Evolutionary conservation across 176 grass and related monocot species (phyloP).

Genomic region (Otatea glauca): DNA sequence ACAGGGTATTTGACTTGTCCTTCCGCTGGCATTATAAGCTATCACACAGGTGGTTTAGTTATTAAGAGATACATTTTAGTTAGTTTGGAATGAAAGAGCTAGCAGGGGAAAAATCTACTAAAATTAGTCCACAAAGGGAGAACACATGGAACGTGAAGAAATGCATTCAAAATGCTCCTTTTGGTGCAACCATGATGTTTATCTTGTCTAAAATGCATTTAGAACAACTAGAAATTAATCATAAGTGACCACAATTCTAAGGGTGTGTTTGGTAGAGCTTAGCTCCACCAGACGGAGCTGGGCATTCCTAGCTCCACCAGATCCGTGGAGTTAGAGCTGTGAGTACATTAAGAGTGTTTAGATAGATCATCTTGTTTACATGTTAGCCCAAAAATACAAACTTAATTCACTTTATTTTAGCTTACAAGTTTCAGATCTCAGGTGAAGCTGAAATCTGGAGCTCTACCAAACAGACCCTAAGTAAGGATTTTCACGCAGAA

Average conservation of each 20-base stretch:
- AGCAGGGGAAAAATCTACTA: background rate
- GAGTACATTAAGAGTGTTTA: too few species aligned
- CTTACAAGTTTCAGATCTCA: too few species aligned
- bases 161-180: conserved; percentile 7
- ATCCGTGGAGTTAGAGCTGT: too few species aligned
- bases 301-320: too few species aligned
- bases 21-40: background rate
- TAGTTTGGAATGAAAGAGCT: conserved; percentile 1
- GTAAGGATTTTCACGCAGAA: background rate
- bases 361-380: too few species aligned
- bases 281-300: too few species aligned
- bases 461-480: too few species aligned
- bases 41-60: background rate
- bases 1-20: background rate
- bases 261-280: too few species aligned
- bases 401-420: too few species aligned
- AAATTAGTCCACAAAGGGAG: background rate
- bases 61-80: background rate
- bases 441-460: too few species aligned
- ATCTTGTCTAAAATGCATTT: background rate
- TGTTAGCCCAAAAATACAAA: too few species aligned
- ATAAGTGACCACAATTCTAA: background rate
- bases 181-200: background rate
- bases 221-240: background rate
- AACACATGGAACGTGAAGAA: conserved; percentile 3